Evolutionary conservation across 2,329 filamentous ascomycete species (phyloP), one percentile per base, ranked within the genome.

Genomic region (Cadophora gregata): DNA sequence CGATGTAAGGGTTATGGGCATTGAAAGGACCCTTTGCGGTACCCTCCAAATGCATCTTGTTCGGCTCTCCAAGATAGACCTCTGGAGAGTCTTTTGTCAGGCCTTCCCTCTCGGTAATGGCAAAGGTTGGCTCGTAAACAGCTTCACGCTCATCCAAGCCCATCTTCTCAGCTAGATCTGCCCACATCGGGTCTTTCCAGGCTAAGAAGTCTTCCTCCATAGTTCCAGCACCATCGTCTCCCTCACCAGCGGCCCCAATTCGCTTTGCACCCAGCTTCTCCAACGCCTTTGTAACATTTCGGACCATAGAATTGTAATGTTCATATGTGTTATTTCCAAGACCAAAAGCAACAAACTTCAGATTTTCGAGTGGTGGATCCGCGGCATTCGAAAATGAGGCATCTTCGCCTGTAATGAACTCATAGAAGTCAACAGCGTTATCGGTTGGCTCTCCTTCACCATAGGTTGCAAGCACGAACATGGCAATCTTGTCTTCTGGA

Each of bases 111-210:
- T 97, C 91, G 29, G 86, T 87, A 73, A 99, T 89, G 73, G 87
- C 88, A 78, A 97, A 97, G 66, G 94, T 89, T 59, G 96, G 93
- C 79, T 99, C 96, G 79, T 98, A 99, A 67, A 97, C 89, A 69
- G 94, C 93, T 78, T 99, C 96, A 67, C 96, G 93, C 81, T 99
- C 96, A 80, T 98, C 92, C 64, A 99, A 83, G 63, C 88, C 88
- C 90, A 99, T 93, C 77, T 92, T 89, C 71, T 92, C 87, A 27
- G 91, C 85, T 62, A 99, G 84, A 67, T 91, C 92, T 75, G 86
- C 84, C 96, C 96, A 99, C 96, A 99, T 99, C 69, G 94, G 94
- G 76, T 99, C 96, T 83, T 99, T 99, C 96, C 96, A 99, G 72
- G 95, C 93, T 75, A 99, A 82, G 80, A 98, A 99, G 77, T 99